A percentile compares a stretch with the other conserved stretches of the same genome.
Conservation (phyloP, 768 basidiomycete genomes). For the Crucibulum laeve region DNA sequence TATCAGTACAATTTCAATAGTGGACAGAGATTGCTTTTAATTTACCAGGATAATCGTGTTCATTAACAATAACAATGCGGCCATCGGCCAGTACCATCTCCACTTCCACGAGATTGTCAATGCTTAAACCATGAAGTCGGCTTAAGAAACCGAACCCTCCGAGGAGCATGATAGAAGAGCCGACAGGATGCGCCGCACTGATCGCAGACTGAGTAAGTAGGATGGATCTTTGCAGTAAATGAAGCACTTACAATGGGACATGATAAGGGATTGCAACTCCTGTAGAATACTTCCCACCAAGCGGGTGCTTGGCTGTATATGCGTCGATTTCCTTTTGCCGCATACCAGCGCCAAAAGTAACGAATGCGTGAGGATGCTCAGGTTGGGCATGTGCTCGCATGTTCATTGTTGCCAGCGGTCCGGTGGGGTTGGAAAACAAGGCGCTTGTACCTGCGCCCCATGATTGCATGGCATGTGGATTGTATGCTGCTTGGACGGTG, state of each 20-base stretch:
- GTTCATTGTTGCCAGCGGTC: constrained; percentile 20
- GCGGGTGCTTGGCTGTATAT: constrained; percentile 63
- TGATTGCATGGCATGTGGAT: constrained; percentile 26
- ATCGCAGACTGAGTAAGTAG: constrained; percentile 4
- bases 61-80: constrained; percentile 71
- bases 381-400: constrained; percentile 51
- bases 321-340: constrained; percentile 81
- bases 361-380: constrained; percentile 67
- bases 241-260: constrained; percentile 61
- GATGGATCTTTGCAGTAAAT: constrained; percentile 1
- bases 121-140: constrained; percentile 77
- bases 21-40: neutral
- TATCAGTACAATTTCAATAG: neutral
- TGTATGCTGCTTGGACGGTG: constrained; percentile 26
- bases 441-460: constrained; percentile 25
- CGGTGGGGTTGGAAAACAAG: constrained; percentile 19
- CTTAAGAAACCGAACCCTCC: constrained; percentile 90
- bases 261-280: constrained; percentile 72
- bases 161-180: constrained; percentile 75
- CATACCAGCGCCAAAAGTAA: constrained; percentile 85
- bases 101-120: constrained; percentile 87
- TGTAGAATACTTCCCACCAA: constrained; percentile 52
- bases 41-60: constrained; percentile 66
- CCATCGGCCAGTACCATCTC: constrained; percentile 93
- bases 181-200: constrained; percentile 76